These are phyloP conservation scores for Fusarium irregulare DNA, from an alignment of 2,329 filamentous ascomycete species.

Conservation along the genomic window DNA sequence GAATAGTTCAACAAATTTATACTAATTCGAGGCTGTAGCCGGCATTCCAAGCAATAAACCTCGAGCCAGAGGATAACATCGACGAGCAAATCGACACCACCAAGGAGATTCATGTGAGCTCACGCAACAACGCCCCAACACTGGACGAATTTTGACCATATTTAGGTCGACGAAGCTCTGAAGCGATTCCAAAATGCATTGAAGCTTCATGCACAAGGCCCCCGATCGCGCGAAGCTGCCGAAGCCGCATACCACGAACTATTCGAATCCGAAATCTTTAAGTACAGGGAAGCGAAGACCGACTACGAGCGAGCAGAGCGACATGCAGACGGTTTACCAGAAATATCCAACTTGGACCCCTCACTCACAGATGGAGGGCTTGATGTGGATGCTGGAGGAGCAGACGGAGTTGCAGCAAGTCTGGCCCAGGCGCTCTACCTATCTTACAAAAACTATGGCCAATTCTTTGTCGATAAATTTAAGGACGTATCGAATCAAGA, in stretches of 20 bases:
- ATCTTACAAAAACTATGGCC: conserved; percentile 94
- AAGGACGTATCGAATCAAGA: conserved; percentile 54
- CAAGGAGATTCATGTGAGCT: conserved; percentile 82
- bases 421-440: conserved; percentile 91
- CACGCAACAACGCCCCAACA: not conserved
- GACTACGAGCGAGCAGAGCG: conserved; percentile 81
- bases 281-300: conserved; percentile 85
- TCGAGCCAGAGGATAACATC: conserved; percentile 89
- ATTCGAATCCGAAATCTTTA: conserved; percentile 93
- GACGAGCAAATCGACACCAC: conserved; percentile 96
- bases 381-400: conserved; percentile 69
- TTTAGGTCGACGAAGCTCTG: conserved; percentile 88
- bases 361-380: conserved; percentile 59
- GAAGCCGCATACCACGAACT: conserved; percentile 83
- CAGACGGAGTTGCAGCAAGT: conserved; percentile 81
- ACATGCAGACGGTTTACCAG: conserved; percentile 62
- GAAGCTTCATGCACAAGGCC: conserved; percentile 90
- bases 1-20: not conserved
- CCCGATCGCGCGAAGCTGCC: conserved; percentile 79
- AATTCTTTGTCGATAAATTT: conserved; percentile 81
- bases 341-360: conserved; percentile 55
- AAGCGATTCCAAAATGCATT: conserved; percentile 94
- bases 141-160: conserved; percentile 3
- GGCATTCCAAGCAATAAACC: conserved; percentile 88
- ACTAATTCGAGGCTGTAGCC: conserved; percentile 56